Conservation (phyloP, 2,329 filamentous ascomycete genomes). For the Aspergillus tanneri region DNA sequence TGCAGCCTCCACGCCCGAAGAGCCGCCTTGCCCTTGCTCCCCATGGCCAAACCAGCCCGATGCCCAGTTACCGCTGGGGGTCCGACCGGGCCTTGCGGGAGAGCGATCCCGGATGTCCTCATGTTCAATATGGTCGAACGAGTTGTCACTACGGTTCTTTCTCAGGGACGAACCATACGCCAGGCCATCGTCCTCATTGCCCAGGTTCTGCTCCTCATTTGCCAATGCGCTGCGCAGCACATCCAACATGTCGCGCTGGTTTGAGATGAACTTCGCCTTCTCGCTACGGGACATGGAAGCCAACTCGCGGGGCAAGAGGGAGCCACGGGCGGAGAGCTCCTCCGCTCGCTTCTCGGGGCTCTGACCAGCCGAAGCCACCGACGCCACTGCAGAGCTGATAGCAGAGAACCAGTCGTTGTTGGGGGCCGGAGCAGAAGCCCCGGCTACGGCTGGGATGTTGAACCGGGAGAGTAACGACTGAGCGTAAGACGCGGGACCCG, state of each 20-base stretch:
- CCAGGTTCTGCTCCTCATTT: slow-evolving; percentile 68
- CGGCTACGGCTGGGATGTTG: slow-evolving; percentile 67
- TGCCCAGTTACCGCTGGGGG: slow-evolving; percentile 29
- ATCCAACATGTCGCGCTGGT: slow-evolving; percentile 74
- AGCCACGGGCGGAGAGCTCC: slow-evolving; percentile 58
- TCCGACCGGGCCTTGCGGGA: slow-evolving; percentile 13
- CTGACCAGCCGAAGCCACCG: slow-evolving; percentile 51
- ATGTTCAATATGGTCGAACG: slow-evolving; percentile 85
- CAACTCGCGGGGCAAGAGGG: slow-evolving; percentile 70
- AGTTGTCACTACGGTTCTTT: slow-evolving; percentile 80
- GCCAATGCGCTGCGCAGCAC: slow-evolving; percentile 76
- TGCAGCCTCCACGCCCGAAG: slow-evolving; percentile 31
- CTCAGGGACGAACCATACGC: slow-evolving; percentile 54
- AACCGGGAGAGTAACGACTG: slow-evolving; percentile 82
- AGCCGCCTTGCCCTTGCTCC: slow-evolving; percentile 25
- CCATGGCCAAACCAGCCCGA: slow-evolving; percentile 34
- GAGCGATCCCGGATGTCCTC: slow-evolving; percentile 54
- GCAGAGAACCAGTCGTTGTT: slow-evolving; percentile 72
- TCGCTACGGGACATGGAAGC: slow-evolving; percentile 61
- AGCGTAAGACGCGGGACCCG: slow-evolving; percentile 60
- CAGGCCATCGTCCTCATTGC: slow-evolving; percentile 36
- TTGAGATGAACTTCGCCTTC: slow-evolving; percentile 69
- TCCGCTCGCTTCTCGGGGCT: slow-evolving; percentile 44
- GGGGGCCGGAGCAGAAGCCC: slow-evolving; percentile 49
- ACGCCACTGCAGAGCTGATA: slow-evolving; percentile 70